Evolutionary conservation across 164 flowering plant genomes (phyloP), one percentile per base, ranked within the genome.

Genomic region (Pachysandra terminalis): DNA sequence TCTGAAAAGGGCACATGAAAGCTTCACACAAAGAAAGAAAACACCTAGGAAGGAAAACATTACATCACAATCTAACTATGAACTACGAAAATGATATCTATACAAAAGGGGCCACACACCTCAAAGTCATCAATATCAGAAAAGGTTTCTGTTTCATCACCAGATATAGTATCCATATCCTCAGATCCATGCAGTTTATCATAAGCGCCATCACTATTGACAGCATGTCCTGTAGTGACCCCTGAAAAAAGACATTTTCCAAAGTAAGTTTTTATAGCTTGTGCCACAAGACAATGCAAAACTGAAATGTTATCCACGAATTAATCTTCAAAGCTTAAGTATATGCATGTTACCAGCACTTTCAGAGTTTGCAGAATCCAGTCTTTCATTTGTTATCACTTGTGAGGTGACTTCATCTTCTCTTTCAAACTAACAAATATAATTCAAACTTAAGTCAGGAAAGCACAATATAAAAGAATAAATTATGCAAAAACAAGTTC

Each of bases 61-160:
- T 3, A 15, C 5, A 0, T 2, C 14, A 35, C 8, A 6, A 24
- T 25, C 3, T 48, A 17, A 32, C 28, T 8, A 59, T 52, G 54
- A n/a, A n/a, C n/a, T n/a, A n/a, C n/a, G n/a, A 51, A 10, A 60
- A 60, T 15, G 57, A 23, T 9, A 17, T 48, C 24, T 19, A 56
- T 37, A 10, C 21, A 13, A 25, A 23, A 21, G 14, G 63, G 26
- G 14, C n/a, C 19, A 41, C 77, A 60, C 35, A 90, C 96, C 90
- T 91, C 93, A 69, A 26, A 63, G 71, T 91, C 97, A 81, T 87
- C 93, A 48, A 89, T 86, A 67, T 89, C 97, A 49, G 91, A 84
- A 56, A 89, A 77, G 74, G 60, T 83, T 59, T 85, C 94, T 5
- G 92, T 79, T 72, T 82, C 90, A 71, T 81, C 86, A 32, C 63